Evolutionary conservation across 2,329 filamentous ascomycete genomes (phyloP), one percentile per base, ranked within the genome.

Genomic region (Sporothrix sp.): DNA sequence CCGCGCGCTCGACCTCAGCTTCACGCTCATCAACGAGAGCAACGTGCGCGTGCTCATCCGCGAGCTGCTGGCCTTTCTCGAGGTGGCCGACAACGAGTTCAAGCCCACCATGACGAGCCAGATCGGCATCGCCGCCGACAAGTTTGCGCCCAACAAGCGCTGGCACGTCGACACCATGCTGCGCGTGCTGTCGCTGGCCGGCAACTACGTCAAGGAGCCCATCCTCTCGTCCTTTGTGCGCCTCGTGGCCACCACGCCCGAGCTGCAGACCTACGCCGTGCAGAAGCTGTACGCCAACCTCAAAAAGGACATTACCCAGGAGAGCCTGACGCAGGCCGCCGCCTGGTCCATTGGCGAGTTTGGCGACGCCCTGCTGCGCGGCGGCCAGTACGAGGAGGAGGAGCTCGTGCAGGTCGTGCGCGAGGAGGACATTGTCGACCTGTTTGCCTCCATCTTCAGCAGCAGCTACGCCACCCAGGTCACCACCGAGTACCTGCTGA

Each of bases 121-220:
- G 63, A 98, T 98, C 65, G 93, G 93, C 21, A 88, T 98, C 60
- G 93, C 94, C 10, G 93, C 94, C 7, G 93, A 98, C 66, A 83
- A 91, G 58, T 98, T 88, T 67, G 87, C 93, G 2, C 94, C 93
- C 1, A 97, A 93, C 70, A 97, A 97, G 71, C 78, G 93, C 64
- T 98, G 93, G 93, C 93, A 98, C 64, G 85, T 97, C 59, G 93
- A 98, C 63, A 98, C 94, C 2, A 96, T 98, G 84, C 74, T 98
- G 49, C 81, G 94, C 20, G 89, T 98, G 21, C 69, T 98, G 59
- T 95, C 90, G 52, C 74, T 98, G 57, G 93, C 93, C 48, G 93
- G 93, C 42, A 95, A 94, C 68, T 95, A 93, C 62, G 90, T 98
- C 58, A 97, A 96, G 66, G 93, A 98, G 65, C 93, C 94, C 60